Evolutionary conservation across 441 rosid species (phyloP), one percentile per base, ranked within the genome.

Genomic region (Arabidopsis hybrid): DNA sequence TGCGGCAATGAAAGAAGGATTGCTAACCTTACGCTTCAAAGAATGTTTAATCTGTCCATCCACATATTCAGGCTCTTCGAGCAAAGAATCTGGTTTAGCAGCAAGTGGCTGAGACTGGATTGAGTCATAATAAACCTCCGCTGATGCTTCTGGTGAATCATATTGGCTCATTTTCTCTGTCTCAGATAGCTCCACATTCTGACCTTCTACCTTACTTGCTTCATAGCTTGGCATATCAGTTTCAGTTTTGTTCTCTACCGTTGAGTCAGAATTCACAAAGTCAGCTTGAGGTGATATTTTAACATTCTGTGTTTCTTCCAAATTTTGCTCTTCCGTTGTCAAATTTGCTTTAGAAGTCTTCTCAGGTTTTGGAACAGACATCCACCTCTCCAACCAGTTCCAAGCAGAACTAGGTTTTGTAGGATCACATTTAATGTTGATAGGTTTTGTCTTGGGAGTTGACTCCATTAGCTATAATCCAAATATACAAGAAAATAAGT

Each of bases 331-430:
- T 75, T 86, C 87, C 6, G 55, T 31, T 35, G 47, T 49, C 43
- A 66, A 34, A 67, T 73, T 84, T 32, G 80, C 65, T 52, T 80
- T 67, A 8, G 74, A 72, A 18, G 86, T 65, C 72, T 85, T 88
- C 49, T 86, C 87, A 14, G 83, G 66, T 31, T 87, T 80, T 11
- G 88, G 82, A 63, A 83, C 88, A 42, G 91, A 73, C 97, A 89
- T 89, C 99, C 99, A 93, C 72, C 99, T 85, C 88, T 92, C 98
- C 85, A 95, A 79, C 98, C 98, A 95, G 77, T 74, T 83, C 99
- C 99, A 95, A 71, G 91, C 85, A 77, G 93, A 86, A 76, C 87
- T 86, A 38, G 88, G 90, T 64, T 90, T 88, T 31, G 86, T 83
- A 70, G 91, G 79, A 83, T 95, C 97, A 72, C 98, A 91, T 80